Base-by-base conservation (phyloP, 129 eudicot genomes). In the Flaveria sonorensis region DNA sequence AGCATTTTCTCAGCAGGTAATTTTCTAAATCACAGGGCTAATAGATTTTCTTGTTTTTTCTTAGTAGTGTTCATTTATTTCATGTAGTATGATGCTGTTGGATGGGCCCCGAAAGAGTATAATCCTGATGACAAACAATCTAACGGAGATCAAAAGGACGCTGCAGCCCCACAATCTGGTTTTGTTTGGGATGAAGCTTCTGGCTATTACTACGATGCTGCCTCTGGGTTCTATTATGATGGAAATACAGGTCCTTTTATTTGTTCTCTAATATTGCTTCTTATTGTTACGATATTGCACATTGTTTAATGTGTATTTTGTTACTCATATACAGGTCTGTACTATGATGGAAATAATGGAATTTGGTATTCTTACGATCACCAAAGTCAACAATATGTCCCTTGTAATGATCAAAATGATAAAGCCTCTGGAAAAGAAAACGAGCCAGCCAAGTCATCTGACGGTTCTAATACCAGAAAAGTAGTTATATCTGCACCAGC, bases 131-230 rank as follows among this genome's bases (percentile, higher is more conserved):
- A 89, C 61, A 93, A 87, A 77, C 91, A 82, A 75, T 61, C 92
- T 10, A 83, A 86, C 15, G 83, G 88, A 32, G 90, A 72, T 64
- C 88, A 56, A 62, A 87, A 68, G 67, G 92, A 85, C 65, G 76
- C 86, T 69, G 84, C 86, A 6, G 97, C 90, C 39, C 96, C 94
- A 4, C 94, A 89, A 66, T 86, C 97, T 77, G 99, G 99, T 51
- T 94, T 94, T 56, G 94, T 94, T 66, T 94, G 99, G 98, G 99
- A 94, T 77, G 97, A 94, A 89, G 90, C 97, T 26, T 94, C 97
- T 74, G 97, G 99, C 68, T 91, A 94, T 78, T 94, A 94, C 80
- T 94, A 91, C 52, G 97, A 94, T 86, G 96, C 99, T 71, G 79
- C 90, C 81, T 94, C 97, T 65, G 99, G 97, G 12, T 94, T 94